phyloP scores from a whole-genome alignment of 805 yeast species.

The Isabelozyma heimii region DNA sequence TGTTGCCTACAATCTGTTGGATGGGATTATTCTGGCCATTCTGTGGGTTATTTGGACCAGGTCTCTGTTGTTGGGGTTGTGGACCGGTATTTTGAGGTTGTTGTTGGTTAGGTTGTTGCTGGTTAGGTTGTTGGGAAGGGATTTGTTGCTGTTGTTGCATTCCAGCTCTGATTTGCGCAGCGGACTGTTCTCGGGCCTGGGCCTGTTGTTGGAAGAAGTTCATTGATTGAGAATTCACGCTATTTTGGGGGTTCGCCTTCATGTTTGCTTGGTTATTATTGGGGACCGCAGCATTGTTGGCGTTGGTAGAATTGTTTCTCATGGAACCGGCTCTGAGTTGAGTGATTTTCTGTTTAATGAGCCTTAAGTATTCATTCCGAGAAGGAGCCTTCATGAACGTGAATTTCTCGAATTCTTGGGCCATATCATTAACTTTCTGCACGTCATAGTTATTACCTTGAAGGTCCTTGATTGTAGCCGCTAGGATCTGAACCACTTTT shows the following conservation, averaged over 20 bases:
- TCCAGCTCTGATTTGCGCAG: slow-evolving; percentile 40
- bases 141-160: slow-evolving; percentile 9
- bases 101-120: slow-evolving; percentile 5
- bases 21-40: slow-evolving; percentile 24
- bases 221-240: slow-evolving; percentile 15
- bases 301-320: slow-evolving; percentile 1
- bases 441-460: slow-evolving; percentile 31
- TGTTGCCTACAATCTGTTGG: slow-evolving; percentile 32
- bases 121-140: slow-evolving; percentile 1
- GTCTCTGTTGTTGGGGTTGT: slow-evolving; percentile 6
- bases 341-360: slow-evolving; percentile 37
- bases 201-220: slow-evolving; percentile 43
- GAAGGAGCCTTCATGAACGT: slow-evolving; percentile 57
- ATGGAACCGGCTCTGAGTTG: slow-evolving; percentile 23
- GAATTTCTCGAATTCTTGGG: slow-evolving; percentile 69
- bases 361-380: slow-evolving; percentile 53
- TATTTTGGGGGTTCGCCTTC: slow-evolving; percentile 5
- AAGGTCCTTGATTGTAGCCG: slow-evolving; percentile 35
- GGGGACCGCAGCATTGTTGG: slow-evolving; percentile 18
- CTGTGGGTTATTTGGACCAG: background rate
- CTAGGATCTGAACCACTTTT: slow-evolving; percentile 36
- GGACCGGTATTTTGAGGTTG: slow-evolving; percentile 1
- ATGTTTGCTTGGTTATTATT: slow-evolving; percentile 3
- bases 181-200: slow-evolving; percentile 50
- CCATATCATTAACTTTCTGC: slow-evolving; percentile 41